Base-by-base conservation (phyloP, 306 rosid species). In the Lathyrus sativus region DNA sequence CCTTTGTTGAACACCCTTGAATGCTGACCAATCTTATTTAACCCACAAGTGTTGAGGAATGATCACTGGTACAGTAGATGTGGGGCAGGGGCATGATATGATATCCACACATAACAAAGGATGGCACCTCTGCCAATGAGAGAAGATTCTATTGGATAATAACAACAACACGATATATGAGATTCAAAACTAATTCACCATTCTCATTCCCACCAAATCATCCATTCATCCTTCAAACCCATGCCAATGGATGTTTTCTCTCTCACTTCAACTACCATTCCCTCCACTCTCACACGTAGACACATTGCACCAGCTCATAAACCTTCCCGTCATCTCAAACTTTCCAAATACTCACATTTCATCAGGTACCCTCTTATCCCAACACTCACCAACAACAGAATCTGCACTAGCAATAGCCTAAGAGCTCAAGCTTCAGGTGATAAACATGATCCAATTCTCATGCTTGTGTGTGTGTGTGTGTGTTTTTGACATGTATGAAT, bases 161-260 rank as follows among this genome's bases (percentile, higher is more conserved):
- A 63, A 61, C 5, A 11, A 45, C 11, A 45, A 22, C 31, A 45
- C 8, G 13, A n/a, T 5, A 41, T 12, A 37, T 26, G 37, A 62
- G 39, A 5, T 35, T 71, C 72, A 50, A 65, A 61, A 70, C 67
- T 49, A 39, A 19, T 65, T 70, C 56, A 66, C 46, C 63, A 45
- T 54, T 62, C 35, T 33, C 65, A 28, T 64, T 71, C 72, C 6
- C 38, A 44, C 13, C 59, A 19, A 12, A 9, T 9, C 55, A 33
- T 10, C 15, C 15, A 12, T 14, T 9, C 55, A 33, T 10, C 15
- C 15, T 68, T 74, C 78, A 31, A 31, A 65, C 55, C 85, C 14
- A 79, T 87, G 81, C 82, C 85, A 18, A 92, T 92, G 98, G 95
- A 89, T 77, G 71, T 81, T 71, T 81, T 77, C 78, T 76, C 90